Base-by-base conservation (phyloP, 208 protist genomes). In the Trypanosoma grayi region DNA sequence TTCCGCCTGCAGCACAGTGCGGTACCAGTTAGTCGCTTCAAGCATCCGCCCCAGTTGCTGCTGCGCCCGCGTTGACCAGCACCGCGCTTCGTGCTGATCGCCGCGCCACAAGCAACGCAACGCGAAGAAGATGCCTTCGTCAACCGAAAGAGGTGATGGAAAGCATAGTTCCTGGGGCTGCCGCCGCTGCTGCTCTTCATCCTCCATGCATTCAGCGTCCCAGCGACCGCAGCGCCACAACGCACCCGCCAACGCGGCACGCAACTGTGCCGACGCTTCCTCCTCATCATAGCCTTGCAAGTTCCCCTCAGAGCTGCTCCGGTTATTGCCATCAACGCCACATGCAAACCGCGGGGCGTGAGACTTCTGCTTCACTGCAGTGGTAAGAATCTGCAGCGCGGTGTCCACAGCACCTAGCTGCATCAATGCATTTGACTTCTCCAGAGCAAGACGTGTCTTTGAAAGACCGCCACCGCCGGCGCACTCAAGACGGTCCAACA, bases 161-260 rank as follows among this genome's bases (percentile, higher is more conserved):
- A 75, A 51, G 13, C 74, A 50, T 18, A 73, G 60, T 11, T 62
- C 65, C 16, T 72, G 27, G 31, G 55, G n/a, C 25, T 65, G 31
- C 34, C 40, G 16, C 14, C 7, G 30, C 9, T 65, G 52, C 48
- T 44, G 22, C 22, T 36, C 40, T 39, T 39, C 8, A 11, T 54
- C 28, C n/a, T 41, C 18, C 4, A 72, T 8, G 27, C 2, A 59
- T 9, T 57, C 39, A 1, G 24, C 24, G 44, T 72, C 58, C 79
- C 83, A 90, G 30, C 40, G 63, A 0, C 70, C 68, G 41, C 76
- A 75, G 37, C 72, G 71, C 79, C 76, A 90, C n/a, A 81, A 62
- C 2, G 77, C 76, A 63, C 74, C 67, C 0, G 83, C 74, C 13
- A 82, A 60, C 2, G 76, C 61, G 0, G 63, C 64, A 22, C 72